phyloP scores from a whole-genome alignment of 2,329 filamentous ascomycete genomes.

The Colletotrichum sp. region DNA sequence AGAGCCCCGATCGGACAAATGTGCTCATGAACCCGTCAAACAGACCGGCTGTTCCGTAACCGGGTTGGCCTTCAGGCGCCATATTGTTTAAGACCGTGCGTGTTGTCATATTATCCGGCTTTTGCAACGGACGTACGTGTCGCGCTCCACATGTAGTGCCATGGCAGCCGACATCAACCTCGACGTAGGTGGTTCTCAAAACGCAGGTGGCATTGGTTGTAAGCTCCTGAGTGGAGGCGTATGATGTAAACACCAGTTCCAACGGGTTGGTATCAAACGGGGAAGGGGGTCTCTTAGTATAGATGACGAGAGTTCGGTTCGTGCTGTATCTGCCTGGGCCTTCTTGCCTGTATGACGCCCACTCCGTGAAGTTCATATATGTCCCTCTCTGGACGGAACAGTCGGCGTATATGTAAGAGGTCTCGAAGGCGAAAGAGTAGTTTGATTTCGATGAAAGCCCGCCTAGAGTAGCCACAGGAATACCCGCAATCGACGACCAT shows the following conservation, averaged over 20 bases:
- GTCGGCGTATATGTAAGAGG: not conserved
- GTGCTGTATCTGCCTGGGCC: not conserved
- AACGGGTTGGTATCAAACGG: fast-evolving
- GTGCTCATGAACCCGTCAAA: not conserved
- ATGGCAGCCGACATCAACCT: not conserved
- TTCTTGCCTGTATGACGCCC: not conserved
- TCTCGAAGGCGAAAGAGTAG: not conserved
- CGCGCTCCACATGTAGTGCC: not conserved
- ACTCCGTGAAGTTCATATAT: not conserved
- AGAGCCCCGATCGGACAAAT: not conserved
- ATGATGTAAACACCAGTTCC: not conserved
- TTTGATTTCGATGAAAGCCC: not conserved
- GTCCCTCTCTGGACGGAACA: not conserved
- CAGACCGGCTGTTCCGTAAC: not conserved
- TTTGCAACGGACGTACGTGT: not conserved
- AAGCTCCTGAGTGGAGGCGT: not conserved
- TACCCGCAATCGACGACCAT: not conserved
- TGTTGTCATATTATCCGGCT: not conserved
- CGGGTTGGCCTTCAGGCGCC: not conserved
- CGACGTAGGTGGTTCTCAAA: not conserved
- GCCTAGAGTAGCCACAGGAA: not conserved
- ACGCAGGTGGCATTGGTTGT: not conserved
- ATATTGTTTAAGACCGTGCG: not conserved
- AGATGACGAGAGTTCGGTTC: not conserved
- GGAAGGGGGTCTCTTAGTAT: fast-evolving